Conservation (phyloP, 2,329 filamentous ascomycete genomes). For the Dactylellina parvicollis region DNA sequence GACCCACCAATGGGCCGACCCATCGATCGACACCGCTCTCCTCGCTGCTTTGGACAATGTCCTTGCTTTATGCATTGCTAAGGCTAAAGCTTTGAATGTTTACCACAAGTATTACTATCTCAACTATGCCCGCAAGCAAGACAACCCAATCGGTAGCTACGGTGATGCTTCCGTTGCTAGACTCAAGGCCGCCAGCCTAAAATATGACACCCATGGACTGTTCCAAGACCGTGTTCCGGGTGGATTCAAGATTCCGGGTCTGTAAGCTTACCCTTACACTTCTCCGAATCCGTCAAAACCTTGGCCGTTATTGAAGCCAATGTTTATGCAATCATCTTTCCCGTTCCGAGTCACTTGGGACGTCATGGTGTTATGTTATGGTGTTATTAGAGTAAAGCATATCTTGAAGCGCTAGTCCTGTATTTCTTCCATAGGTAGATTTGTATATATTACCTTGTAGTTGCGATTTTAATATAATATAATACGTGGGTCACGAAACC, state of each 20-base stretch:
- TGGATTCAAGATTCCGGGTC: conserved; percentile 59
- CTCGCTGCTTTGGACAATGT: conserved; percentile 52
- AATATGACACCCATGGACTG: conserved; percentile 58
- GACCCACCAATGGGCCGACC: conserved; percentile 54
- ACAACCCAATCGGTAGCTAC: conserved; percentile 59
- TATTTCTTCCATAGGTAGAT: too few species aligned
- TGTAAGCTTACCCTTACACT: neutral
- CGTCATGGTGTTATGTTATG: too few species aligned
- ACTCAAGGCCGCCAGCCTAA: conserved; percentile 57
- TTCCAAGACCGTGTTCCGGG: conserved; percentile 59
- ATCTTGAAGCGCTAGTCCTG: too few species aligned
- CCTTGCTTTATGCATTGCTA: conserved; percentile 53
- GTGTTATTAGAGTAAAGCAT: too few species aligned
- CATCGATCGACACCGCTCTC: conserved; percentile 54
- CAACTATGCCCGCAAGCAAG: conserved; percentile 59
- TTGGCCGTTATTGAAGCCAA: neutral
- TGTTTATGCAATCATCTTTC: too few species aligned
- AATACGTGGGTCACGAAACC: too few species aligned
- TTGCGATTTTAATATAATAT: too few species aligned
- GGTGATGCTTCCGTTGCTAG: conserved; percentile 57
- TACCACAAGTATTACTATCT: conserved; percentile 59
- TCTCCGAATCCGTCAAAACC: neutral
- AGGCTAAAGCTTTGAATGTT: conserved; percentile 55
- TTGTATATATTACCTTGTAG: too few species aligned
- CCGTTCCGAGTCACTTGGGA: too few species aligned